Conservation (phyloP, 2,329 filamentous ascomycete genomes). For the Fusarium concolor region DNA sequence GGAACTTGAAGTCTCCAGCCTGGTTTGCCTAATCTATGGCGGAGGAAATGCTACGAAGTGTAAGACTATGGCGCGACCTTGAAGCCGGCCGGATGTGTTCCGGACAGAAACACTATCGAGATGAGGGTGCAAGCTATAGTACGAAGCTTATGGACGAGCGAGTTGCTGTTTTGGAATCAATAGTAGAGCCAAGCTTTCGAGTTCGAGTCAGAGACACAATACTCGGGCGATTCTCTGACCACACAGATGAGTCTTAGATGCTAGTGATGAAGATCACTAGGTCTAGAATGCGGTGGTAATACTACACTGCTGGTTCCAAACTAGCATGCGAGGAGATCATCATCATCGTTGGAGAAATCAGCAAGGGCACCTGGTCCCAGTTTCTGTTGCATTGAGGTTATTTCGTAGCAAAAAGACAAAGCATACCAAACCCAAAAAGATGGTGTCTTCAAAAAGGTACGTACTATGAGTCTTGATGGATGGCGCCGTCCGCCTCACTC, state of each 20-base stretch:
- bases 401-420: constrained; percentile 16
- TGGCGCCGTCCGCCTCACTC: constrained; percentile 46
- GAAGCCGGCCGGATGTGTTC: constrained; percentile 16
- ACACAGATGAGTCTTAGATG: constrained; percentile 23
- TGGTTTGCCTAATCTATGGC: neutral
- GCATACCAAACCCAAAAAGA: constrained; percentile 29
- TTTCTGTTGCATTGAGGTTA: constrained; percentile 31
- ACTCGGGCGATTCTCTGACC: constrained; percentile 28
- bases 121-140: constrained; percentile 24
- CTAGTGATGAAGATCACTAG: constrained; percentile 30
- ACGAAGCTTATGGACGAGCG: constrained; percentile 18
- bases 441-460: constrained; percentile 22
- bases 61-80: constrained; percentile 3
- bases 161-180: neutral
- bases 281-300: constrained; percentile 34
- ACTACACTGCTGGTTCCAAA: constrained; percentile 9
- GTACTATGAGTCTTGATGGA: neutral
- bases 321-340: constrained; percentile 32
- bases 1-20: constrained; percentile 4
- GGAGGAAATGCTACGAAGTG: neutral
- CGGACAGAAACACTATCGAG: constrained; percentile 14
- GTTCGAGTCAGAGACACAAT: constrained; percentile 34
- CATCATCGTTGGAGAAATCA: constrained; percentile 1
- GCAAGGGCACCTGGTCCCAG: constrained; percentile 10
- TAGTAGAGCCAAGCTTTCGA: constrained; percentile 16